Base-by-base conservation (phyloP, 441 rosid genomes). In the Bocquillonia castaneifolia region DNA sequence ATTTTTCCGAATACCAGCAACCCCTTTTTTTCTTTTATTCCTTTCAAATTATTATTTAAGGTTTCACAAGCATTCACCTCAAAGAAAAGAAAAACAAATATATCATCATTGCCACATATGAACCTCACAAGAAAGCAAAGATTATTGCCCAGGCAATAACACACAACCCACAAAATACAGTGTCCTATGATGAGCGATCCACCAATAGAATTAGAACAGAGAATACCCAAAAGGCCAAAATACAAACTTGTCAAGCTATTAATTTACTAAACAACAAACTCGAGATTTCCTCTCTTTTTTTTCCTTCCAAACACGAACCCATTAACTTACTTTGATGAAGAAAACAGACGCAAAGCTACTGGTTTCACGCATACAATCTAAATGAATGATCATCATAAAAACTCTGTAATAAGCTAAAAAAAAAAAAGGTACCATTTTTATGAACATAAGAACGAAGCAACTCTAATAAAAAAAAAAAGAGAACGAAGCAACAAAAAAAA, bases 151-250 rank as follows among this genome's bases (percentile, higher is more conserved):
- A 8, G n/a, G n/a, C n/a, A 64, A 36, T 50, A 67, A 31, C 32
- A 23, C 25, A 59, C 37, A 47, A 61, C 39, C 53, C 22, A 37
- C 32, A 8, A 34, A 8, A 17, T 10, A n/a, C 32, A 5, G 2
- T 37, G 66, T 36, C 18, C 39, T 17, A 7, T 12, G 26, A 50
- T 37, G 26, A 23, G 26, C 26, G 42, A 70, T 36, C 47, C 47
- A 53, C 55, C 53, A 44, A 32, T 28, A 14, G 40, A 50, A 5
- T 48, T 10, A 15, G 50, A 61, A 60, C 67, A 62, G 68, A 10
- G 44, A 62, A 34, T 6, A 40, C 47, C 25, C 45, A 42, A 54
- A 31, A 31, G 29, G 28, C 25, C 44, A 28, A 52, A 28, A 28
- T 58, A 28, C 13, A n/a, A 13, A 44, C 9, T 22, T 55, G n/a